Percentiles rank a stretch among this genome's conserved stretches.
Conservation (phyloP, 2,329 filamentous ascomycete species). For the Xylaria sp. region DNA sequence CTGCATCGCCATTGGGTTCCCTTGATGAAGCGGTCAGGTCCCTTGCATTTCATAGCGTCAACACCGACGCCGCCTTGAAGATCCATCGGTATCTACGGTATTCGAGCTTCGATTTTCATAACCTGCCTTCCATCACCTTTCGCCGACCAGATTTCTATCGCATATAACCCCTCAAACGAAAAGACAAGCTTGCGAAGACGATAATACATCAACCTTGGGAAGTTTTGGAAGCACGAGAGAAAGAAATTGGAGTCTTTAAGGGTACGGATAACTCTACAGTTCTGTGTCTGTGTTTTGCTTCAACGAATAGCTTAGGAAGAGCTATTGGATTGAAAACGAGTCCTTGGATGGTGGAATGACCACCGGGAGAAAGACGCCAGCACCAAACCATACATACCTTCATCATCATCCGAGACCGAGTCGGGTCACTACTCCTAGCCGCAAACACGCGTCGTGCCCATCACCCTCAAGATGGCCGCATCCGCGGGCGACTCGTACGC, state of each 20-base stretch:
- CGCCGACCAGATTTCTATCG: not conserved
- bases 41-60: conserved; percentile 19
- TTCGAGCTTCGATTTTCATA: conserved; percentile 7
- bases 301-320: not conserved
- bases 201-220: not conserved
- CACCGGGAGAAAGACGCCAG: not conserved
- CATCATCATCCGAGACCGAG: not conserved
- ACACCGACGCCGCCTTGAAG: conserved; percentile 2
- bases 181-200: not conserved
- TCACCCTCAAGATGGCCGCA: conserved; percentile 49
- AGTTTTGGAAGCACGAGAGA: not conserved
- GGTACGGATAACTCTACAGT: not conserved
- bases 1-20: conserved; percentile 28
- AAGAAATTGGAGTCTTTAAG: not conserved
- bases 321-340: not conserved
- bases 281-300: not conserved
- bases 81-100: conserved; percentile 17
- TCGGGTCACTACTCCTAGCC: not conserved
- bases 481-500: conserved; percentile 56
- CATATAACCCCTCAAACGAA: not conserved
- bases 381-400: not conserved
- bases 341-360: not conserved
- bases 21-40: conserved; percentile 17
- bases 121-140: not conserved
- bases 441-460: not conserved